A percentile compares a stretch with the other conserved stretches of the same genome.
Conservation (phyloP, 1,139 yeast genomes). For the Pichia sp. region DNA sequence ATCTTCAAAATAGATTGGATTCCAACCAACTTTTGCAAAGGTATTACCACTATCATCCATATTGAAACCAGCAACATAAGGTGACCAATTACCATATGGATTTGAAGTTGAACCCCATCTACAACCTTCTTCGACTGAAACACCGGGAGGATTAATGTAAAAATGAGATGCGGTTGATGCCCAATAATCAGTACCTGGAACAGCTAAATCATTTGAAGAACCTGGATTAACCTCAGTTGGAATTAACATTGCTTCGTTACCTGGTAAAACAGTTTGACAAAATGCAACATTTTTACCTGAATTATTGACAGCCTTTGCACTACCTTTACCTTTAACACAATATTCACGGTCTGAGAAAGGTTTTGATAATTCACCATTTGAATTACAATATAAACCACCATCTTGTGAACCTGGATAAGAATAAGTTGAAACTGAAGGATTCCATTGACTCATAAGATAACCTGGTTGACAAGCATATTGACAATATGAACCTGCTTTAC, state of each 20-base stretch:
- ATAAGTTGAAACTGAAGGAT: conserved; percentile 51
- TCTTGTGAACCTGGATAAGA: conserved; percentile 64
- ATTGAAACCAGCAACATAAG: conserved; percentile 88
- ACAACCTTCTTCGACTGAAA: conserved; percentile 69
- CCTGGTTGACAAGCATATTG: conserved; percentile 90
- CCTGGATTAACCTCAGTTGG: conserved; percentile 62
- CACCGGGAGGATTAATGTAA: conserved; percentile 83
- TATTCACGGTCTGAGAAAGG: conserved; percentile 54
- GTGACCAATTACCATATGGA: conserved; percentile 85
- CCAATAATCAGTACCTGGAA: conserved; percentile 66
- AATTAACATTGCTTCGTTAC: conserved; percentile 88
- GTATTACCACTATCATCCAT: conserved; percentile 63
- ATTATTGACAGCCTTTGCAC: conserved; percentile 54
- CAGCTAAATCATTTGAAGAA: conserved; percentile 53
- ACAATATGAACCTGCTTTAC: conserved; percentile 71
- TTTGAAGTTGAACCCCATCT: conserved; percentile 69
- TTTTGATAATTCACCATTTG: conserved; percentile 59
- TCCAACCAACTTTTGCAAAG: conserved; percentile 82
- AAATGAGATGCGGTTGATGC: conserved; percentile 74
- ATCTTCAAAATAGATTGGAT: conserved; percentile 70
- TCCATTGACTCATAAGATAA: conserved; percentile 75
- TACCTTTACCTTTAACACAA: conserved; percentile 74
- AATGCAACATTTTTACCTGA: conserved; percentile 59
- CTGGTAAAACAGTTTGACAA: conserved; percentile 91
- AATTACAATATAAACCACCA: conserved; percentile 76